These are phyloP conservation scores for Wallacemonas sp. DNA, from an alignment of 208 protist genomes.

Conservation along the genomic window DNA sequence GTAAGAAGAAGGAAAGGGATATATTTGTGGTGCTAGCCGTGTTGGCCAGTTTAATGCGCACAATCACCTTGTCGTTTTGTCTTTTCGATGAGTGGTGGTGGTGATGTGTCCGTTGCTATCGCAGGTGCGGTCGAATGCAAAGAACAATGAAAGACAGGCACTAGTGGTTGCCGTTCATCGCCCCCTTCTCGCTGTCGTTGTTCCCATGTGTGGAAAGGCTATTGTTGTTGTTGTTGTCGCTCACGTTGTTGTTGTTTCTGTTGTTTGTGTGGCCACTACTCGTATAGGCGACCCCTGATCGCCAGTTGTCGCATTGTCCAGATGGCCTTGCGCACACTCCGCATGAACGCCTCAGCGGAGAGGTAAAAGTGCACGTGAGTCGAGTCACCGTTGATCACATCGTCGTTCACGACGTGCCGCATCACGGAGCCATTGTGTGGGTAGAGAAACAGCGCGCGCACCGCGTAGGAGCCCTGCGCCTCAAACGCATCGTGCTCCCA, in stretches of 20 bases:
- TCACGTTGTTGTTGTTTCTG: neutral
- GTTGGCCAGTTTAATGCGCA: no score
- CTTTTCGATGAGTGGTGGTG: no score
- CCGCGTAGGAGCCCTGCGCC: slow-evolving; percentile 55
- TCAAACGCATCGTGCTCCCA: slow-evolving; percentile 34
- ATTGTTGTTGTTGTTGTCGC: neutral
- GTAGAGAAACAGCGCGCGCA: slow-evolving; percentile 70
- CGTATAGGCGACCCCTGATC: slow-evolving; percentile 27
- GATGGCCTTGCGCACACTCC: slow-evolving; percentile 46
- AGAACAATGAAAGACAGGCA: no score
- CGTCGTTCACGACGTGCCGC: slow-evolving; percentile 58
- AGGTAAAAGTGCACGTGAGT: slow-evolving; percentile 56
- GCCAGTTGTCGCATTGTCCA: slow-evolving; percentile 49
- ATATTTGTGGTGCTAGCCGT: no score
- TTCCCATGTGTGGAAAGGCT: neutral
- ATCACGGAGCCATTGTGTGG: slow-evolving; percentile 79
- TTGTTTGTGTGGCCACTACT: neutral
- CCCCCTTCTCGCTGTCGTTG: neutral
- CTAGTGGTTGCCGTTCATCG: no score
- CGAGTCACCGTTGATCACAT: slow-evolving; percentile 20
- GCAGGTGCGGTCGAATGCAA: no score
- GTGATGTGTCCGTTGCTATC: no score
- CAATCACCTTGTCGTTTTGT: no score
- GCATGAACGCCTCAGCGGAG: slow-evolving; percentile 32
- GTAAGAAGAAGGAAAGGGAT: no score